Conservation (phyloP, 2,329 filamentous ascomycete species). For the Microsporum ferrugineum region DNA sequence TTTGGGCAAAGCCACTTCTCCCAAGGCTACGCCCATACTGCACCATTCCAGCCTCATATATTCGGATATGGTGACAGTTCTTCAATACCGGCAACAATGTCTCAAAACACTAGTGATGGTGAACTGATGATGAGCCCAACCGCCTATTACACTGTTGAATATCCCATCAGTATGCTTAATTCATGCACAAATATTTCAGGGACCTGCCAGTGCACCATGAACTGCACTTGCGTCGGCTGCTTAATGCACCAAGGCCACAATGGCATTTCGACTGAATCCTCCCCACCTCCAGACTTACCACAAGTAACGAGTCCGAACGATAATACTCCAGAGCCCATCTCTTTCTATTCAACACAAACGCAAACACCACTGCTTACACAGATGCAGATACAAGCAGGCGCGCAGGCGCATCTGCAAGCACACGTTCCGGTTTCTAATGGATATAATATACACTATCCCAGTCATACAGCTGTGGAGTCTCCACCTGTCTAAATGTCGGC, state of each 20-base stretch:
- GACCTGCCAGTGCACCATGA: conserved; percentile 42
- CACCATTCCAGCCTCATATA: not conserved
- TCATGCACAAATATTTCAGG: conserved; percentile 39
- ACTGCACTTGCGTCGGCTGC: conserved; percentile 43
- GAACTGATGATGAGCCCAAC: conserved; percentile 31
- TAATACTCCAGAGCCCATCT: not conserved
- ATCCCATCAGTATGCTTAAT: conserved; percentile 28
- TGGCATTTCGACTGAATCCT: conserved; percentile 29
- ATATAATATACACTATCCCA: not conserved
- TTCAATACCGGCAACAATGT: not conserved
- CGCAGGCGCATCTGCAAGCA: not conserved
- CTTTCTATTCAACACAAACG: not conserved
- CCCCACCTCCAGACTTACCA: conserved; percentile 9
- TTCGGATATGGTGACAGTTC: not conserved
- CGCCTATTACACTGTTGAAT: conserved; percentile 34
- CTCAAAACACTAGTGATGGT: conserved; percentile 1
- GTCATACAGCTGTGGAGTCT: not conserved
- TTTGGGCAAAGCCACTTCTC: conserved; percentile 6
- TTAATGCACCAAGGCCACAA: conserved; percentile 42
- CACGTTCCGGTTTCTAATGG: not conserved
- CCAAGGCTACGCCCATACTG: conserved; percentile 11
- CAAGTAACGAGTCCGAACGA: not conserved
- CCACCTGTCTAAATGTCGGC: not conserved
- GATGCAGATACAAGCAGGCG: not conserved
- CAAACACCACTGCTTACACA: not conserved